A percentile compares a stretch with the other conserved stretches of the same genome.
phyloP scores from a whole-genome alignment of 371 early-diverging fungal genomes.

The Paraphysoderma sedebokerense region DNA sequence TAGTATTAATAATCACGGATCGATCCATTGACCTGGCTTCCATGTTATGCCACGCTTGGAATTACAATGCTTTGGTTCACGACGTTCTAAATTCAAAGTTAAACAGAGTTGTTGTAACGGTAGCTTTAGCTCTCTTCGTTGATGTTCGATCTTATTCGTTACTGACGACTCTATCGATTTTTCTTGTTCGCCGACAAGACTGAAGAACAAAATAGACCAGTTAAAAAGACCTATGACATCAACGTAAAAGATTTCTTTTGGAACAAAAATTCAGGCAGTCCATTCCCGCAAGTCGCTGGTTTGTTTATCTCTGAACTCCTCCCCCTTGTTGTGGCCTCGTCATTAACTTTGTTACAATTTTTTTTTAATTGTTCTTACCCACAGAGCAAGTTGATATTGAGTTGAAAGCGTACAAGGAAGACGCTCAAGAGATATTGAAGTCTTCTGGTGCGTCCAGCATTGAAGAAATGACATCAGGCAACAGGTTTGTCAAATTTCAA shows the following conservation, averaged over 20 bases:
- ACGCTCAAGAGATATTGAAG: slow-evolving; percentile 79
- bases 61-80: slow-evolving; percentile 90
- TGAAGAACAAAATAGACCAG: slow-evolving; percentile 45
- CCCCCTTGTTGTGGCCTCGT: neutral
- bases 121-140: neutral
- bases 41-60: slow-evolving; percentile 95
- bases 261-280: slow-evolving; percentile 76
- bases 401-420: slow-evolving; percentile 76
- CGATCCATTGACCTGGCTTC: slow-evolving; percentile 88
- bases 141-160: neutral
- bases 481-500: slow-evolving; percentile 24
- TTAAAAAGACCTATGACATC: slow-evolving; percentile 70
- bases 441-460: slow-evolving; percentile 65
- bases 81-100: slow-evolving; percentile 87
- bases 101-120: slow-evolving; percentile 51
- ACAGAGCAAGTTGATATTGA: slow-evolving; percentile 76
- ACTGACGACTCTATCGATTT: neutral
- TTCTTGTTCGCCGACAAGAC: slow-evolving; percentile 14
- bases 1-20: slow-evolving; percentile 82
- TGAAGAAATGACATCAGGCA: slow-evolving; percentile 71
- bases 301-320: neutral
- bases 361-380: neutral
- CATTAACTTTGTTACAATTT: too few species aligned
- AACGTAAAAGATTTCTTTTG: slow-evolving; percentile 88
- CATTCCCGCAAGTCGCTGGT: slow-evolving; percentile 96